Evolutionary conservation across 2,329 filamentous ascomycete species (phyloP).

Genomic region (Ophiostoma himal-ulmi): DNA sequence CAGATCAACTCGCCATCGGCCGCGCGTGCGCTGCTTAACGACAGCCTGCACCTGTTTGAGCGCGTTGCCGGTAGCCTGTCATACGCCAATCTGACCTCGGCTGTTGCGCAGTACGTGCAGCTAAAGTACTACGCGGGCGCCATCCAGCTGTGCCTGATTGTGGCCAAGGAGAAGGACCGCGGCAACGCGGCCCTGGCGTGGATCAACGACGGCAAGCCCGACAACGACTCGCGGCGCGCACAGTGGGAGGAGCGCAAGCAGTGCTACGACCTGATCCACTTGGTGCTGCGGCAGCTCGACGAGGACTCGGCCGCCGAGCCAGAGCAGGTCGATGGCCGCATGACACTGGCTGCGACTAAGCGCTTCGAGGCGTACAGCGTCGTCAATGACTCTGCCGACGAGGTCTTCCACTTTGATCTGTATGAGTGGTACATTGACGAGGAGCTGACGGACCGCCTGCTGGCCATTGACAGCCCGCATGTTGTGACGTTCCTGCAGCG

Average conservation of each 20-base stretch:
- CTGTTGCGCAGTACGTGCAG: slow-evolving; percentile 70
- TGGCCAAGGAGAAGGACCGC: slow-evolving; percentile 78
- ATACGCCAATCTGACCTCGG: slow-evolving; percentile 70
- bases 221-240: slow-evolving; percentile 60
- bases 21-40: slow-evolving; percentile 73
- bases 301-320: slow-evolving; percentile 61
- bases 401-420: slow-evolving; percentile 92
- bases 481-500: slow-evolving; percentile 81
- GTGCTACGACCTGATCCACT: slow-evolving; percentile 84
- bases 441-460: slow-evolving; percentile 76
- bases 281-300: slow-evolving; percentile 74
- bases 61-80: slow-evolving; percentile 80
- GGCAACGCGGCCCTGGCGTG: slow-evolving; percentile 80
- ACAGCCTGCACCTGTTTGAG: slow-evolving; percentile 82
- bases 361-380: slow-evolving; percentile 84
- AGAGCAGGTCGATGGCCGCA: slow-evolving; percentile 69
- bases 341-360: slow-evolving; percentile 69
- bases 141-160: slow-evolving; percentile 76
- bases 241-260: slow-evolving; percentile 65
- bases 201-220: slow-evolving; percentile 76
- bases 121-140: slow-evolving; percentile 91
- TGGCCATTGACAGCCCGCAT: slow-evolving; percentile 77
- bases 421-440: slow-evolving; percentile 95
- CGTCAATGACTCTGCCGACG: slow-evolving; percentile 80
- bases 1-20: slow-evolving; percentile 67